Evolutionary conservation across 257 asterid species (phyloP), one percentile per base, ranked within the genome.

Genomic region (Henckelia pumila): DNA sequence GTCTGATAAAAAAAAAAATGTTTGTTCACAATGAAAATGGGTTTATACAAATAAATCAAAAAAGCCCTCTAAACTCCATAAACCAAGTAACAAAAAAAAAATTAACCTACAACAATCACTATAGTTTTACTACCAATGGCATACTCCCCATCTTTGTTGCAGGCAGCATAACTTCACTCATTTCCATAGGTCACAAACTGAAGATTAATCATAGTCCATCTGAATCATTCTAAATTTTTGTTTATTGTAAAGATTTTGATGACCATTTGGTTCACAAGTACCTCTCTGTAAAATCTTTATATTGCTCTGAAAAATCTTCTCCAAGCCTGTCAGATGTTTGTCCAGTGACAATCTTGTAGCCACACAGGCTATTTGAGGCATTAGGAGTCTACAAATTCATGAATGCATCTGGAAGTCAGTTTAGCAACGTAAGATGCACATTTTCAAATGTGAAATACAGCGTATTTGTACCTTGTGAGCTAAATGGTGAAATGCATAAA

Each of bases 241-340:
- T 47, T 16, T 14, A 47, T 5, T 47, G 19, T 47, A 14, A 40
- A 47, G 20, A 47, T 5, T 14, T 47, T 47, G 53, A 47, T 47
- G 53, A 47, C 20, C 53, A 47, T 47, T 53, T 20, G 70, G 59
- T 69, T 71, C 24, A 40, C 13, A 60, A 50, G 28, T 73, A 88
- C 96, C 98, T 89, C 82, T 92, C 97, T 25, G 87, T 81, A 49
- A 89, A 89, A 76, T 89, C 97, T 77, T 83, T 89, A 75, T 68
- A 79, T 73, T 81, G 93, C 77, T 85, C 97, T 21, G 97, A 80
- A 71, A 92, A 92, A 73, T 92, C 96, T 84, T 92, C 98, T 65
- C 98, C 98, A 67, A 92, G 92, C 82, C 98, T 84, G 71, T 92
- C 98, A 62, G 98, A 92, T 70, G 98, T 97, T 70, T 92, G 98